Conservation (phyloP, 208 protist genomes). For the Leishmania tropica region DNA sequence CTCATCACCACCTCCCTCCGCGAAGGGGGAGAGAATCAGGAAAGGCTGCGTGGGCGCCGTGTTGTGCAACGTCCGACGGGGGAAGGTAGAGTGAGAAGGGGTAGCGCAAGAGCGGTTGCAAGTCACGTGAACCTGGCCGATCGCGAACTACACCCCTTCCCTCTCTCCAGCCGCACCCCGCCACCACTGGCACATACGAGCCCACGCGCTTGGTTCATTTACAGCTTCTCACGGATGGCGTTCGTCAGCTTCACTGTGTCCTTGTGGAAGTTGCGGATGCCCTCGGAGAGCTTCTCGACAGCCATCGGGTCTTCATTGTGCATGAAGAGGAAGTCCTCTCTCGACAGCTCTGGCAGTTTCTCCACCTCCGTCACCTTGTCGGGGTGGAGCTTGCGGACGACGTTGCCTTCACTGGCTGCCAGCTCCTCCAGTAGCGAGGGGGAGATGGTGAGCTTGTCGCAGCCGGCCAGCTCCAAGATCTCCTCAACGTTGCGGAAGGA, state of each 20-base stretch:
- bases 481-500: slow-evolving; percentile 96
- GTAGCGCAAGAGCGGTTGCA: neutral
- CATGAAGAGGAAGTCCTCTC: slow-evolving; percentile 79
- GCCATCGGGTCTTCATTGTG: slow-evolving; percentile 96
- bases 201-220: neutral
- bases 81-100: neutral
- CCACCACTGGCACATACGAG: neutral
- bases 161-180: neutral
- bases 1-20: neutral
- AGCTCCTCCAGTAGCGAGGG: slow-evolving; percentile 96
- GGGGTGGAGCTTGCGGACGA: slow-evolving; percentile 73
- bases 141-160: too few relatives aligned
- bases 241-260: slow-evolving; percentile 92
- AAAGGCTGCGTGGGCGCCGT: neutral
- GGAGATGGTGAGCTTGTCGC: slow-evolving; percentile 97
- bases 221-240: slow-evolving; percentile 69
- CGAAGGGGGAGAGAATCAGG: neutral
- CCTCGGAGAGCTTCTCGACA: slow-evolving; percentile 97
- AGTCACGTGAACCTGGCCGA: neutral
- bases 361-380: slow-evolving; percentile 31
- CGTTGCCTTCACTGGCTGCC: slow-evolving; percentile 35
- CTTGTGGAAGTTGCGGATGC: slow-evolving; percentile 95
- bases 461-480: slow-evolving; percentile 94
- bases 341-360: slow-evolving; percentile 69
- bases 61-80: neutral